Base-by-base conservation (phyloP, 345 rosid species). In the Aquilaria malaccensis region DNA sequence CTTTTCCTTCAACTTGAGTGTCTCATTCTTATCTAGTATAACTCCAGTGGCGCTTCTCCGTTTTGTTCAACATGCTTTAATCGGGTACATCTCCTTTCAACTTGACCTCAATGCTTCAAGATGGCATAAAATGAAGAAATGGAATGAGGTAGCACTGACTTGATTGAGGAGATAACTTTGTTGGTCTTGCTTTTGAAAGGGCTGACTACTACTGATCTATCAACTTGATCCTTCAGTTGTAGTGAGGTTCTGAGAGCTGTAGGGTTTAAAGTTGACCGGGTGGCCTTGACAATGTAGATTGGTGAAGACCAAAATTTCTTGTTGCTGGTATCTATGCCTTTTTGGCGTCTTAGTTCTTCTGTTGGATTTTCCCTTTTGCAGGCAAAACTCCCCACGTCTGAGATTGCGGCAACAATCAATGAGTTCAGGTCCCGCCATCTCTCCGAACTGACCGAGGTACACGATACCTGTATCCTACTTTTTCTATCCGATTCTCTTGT, bases 361-460 rank as follows among this genome's bases (percentile, higher is more conserved):
- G 12, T 37, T 37, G 43, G 43, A 37, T 3, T 37, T 37, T 0
- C 4, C 4, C 50, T 50, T 61, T n/a, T 77, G 10, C 67, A 91
- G 98, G 88, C 94, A 58, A 91, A 91, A 77, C 72, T 91, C 67
- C 99, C 99, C 10, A 70, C 63, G 12, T 87, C 96, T 0, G 99
- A 89, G 82, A 94, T 94, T 29, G 92, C 95, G 46, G 79, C 90
- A 49, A 83, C 98, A 37, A 93, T 93, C 66, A 93, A 89, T 43
- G 97, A 89, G 71, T 93, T 85, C 69, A 87, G 98, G 72, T 78
- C 87, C 45, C 99, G 97, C 59, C 99, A 94, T 69, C 77, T 94
- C 64, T 82, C 99, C 10, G 99, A 94, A 72, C 90, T 93, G 22
- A 70, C 97, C 15, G 97, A 93, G 97, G 98, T 89, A 76, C 45